phyloP scores from a whole-genome alignment of 2,329 filamentous ascomycete species.

The Apiospora marii region DNA sequence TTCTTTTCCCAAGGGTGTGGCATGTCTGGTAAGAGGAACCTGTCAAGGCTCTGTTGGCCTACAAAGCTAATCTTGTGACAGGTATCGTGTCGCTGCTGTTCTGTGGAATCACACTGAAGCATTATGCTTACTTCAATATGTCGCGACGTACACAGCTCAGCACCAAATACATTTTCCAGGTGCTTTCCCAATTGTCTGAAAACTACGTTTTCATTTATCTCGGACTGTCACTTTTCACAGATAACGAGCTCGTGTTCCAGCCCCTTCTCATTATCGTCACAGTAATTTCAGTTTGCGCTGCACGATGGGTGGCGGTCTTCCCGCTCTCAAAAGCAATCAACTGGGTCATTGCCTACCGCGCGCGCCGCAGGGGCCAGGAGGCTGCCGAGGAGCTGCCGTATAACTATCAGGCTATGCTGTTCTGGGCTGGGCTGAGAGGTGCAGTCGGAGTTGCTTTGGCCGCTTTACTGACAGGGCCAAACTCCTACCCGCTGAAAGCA shows the following conservation, averaged over 20 bases:
- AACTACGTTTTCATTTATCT: slow-evolving; percentile 99
- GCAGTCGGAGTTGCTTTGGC: slow-evolving; percentile 95
- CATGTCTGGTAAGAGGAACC: slow-evolving; percentile 80
- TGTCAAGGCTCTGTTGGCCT: not conserved
- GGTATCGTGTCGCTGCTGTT: slow-evolving; percentile 96
- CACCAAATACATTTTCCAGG: slow-evolving; percentile 96
- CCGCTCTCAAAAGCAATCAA: slow-evolving; percentile 91
- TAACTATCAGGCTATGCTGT: slow-evolving; percentile 99
- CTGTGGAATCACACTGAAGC: slow-evolving; percentile 97
- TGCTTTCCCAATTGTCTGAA: slow-evolving; percentile 92
- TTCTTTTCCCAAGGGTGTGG: slow-evolving; percentile 97
- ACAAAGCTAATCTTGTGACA: slow-evolving; percentile 44
- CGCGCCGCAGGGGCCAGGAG: slow-evolving; percentile 76
- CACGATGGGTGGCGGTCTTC: slow-evolving; percentile 93
- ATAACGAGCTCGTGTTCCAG: slow-evolving; percentile 87
- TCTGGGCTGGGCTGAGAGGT: slow-evolving; percentile 95
- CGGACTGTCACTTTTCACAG: slow-evolving; percentile 92
- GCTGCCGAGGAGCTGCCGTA: slow-evolving; percentile 89
- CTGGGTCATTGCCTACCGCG: slow-evolving; percentile 88
- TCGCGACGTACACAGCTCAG: slow-evolving; percentile 95
- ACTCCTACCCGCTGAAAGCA: slow-evolving; percentile 83
- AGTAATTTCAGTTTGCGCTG: slow-evolving; percentile 88
- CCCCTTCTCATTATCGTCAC: slow-evolving; percentile 95
- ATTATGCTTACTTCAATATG: slow-evolving; percentile 99
- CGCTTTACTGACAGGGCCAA: slow-evolving; percentile 83